Evolutionary conservation across 768 basidiomycete species (phyloP).

Genomic region (Mycena capillaripes): DNA sequence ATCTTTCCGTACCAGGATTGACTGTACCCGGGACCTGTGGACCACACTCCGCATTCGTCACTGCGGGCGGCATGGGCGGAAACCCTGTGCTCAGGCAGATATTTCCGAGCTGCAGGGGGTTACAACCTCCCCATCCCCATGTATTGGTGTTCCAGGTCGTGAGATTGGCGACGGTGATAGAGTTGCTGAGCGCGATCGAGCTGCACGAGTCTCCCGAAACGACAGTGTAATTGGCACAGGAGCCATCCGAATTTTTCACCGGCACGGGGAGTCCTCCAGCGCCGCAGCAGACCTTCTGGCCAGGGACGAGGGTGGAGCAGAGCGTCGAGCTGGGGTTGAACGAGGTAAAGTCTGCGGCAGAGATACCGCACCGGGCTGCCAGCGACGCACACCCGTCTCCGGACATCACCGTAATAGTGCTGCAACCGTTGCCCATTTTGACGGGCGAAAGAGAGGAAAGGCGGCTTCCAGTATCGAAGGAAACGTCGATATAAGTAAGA

Average conservation of each 20-base stretch:
- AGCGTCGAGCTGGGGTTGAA: slow-evolving; percentile 22
- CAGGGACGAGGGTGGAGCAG: slow-evolving; percentile 9
- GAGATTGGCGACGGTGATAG: slow-evolving; percentile 1
- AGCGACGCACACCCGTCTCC: slow-evolving; percentile 9
- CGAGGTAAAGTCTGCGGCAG: slow-evolving; percentile 12
- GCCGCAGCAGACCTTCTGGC: slow-evolving; percentile 10
- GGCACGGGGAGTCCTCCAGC: slow-evolving; percentile 2
- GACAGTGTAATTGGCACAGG: background rate
- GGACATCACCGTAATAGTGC: slow-evolving; percentile 7
- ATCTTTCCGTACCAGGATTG: background rate
- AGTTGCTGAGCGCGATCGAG: background rate
- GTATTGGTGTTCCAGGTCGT: slow-evolving; percentile 1
- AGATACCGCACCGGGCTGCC: slow-evolving; percentile 12
- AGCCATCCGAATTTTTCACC: background rate
- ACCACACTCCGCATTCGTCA: slow-evolving; percentile 10
- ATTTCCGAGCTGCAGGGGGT: background rate
- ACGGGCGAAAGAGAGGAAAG: background rate
- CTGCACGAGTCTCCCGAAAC: slow-evolving; percentile 4
- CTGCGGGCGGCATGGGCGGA: background rate
- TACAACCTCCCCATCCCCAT: slow-evolving; percentile 14
- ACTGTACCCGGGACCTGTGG: slow-evolving; percentile 9
- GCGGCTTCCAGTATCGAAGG: background rate
- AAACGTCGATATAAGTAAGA: background rate
- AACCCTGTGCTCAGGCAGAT: slow-evolving; percentile 11
- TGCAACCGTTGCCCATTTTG: background rate